phyloP scores from a whole-genome alignment of 495 filamentous ascomycete species.

The Talaromyces adpressus region DNA sequence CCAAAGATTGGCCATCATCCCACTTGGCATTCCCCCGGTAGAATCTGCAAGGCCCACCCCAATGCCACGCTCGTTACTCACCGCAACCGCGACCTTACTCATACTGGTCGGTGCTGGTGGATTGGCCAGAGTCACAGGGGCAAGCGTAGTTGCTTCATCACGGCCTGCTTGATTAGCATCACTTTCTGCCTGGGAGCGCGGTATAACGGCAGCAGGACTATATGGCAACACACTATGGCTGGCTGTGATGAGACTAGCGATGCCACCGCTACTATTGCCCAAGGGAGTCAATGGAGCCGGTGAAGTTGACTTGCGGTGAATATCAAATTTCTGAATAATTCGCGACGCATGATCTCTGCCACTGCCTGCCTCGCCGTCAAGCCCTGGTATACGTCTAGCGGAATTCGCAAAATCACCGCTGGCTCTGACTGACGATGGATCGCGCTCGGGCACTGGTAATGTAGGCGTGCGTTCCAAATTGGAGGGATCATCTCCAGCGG shows the following conservation, averaged over 20 bases:
- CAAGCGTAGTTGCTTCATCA: conserved; percentile 57
- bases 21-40: conserved; percentile 67
- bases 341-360: conserved; percentile 72
- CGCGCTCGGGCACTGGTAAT: conserved; percentile 60
- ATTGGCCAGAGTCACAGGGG: conserved; percentile 75
- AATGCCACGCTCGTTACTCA: conserved; percentile 67
- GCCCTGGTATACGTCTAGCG: conserved; percentile 36
- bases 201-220: conserved; percentile 22
- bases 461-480: conserved; percentile 53
- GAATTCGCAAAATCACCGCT: conserved; percentile 63
- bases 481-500: conserved; percentile 46
- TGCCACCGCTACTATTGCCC: conserved; percentile 52
- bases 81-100: conserved; percentile 76
- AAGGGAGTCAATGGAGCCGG: conserved; percentile 28
- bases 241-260: conserved; percentile 79
- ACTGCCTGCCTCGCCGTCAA: conserved; percentile 54
- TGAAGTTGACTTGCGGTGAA: conserved; percentile 72
- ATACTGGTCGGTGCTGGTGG: conserved; percentile 82
- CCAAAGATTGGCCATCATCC: conserved; percentile 88
- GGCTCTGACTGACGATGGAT: conserved; percentile 47
- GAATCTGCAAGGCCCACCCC: conserved; percentile 50
- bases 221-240: conserved; percentile 72
- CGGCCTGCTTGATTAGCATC: conserved; percentile 21
- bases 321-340: conserved; percentile 86
- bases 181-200: conserved; percentile 24